Percentiles rank a stretch among this genome's conserved stretches.
phyloP scores from a whole-genome alignment of 2,329 filamentous ascomycete species.

The Xylariaceae sp. region DNA sequence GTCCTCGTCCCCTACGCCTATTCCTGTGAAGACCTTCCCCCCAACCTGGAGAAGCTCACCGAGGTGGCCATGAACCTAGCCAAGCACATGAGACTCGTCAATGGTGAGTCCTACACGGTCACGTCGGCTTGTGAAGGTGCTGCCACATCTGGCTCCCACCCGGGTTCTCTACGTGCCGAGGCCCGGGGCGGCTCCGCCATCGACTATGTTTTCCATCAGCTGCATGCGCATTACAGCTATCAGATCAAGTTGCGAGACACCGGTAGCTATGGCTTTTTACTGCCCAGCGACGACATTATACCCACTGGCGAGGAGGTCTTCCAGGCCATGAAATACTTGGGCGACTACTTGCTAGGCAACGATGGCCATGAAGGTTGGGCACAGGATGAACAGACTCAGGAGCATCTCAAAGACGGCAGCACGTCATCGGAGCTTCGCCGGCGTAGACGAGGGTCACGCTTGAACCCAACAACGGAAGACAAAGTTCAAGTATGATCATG shows the following conservation, averaged over 20 bases:
- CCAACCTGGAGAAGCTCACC: conserved; percentile 86
- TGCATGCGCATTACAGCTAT: conserved; percentile 80
- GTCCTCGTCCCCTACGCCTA: conserved; percentile 91
- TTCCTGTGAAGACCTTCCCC: conserved; percentile 73
- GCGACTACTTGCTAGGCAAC: conserved; percentile 71
- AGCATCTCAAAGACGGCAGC: conserved; percentile 14
- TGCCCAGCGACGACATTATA: conserved; percentile 82
- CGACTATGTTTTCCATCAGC: conserved; percentile 92
- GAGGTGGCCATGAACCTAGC: conserved; percentile 85
- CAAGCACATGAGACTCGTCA: conserved; percentile 82
- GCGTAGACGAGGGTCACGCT: conserved; percentile 16
- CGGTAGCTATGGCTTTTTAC: conserved; percentile 88
- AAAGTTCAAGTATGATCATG: too few relatives aligned
- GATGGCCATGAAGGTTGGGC: conserved; percentile 57
- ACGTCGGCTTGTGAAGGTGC: conserved; percentile 85
- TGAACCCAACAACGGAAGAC: too few relatives aligned
- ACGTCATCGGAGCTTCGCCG: conserved; percentile 18
- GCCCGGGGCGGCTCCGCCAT: conserved; percentile 80
- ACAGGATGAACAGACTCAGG: conserved; percentile 23
- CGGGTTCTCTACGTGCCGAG: conserved; percentile 54
- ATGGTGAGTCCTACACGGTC: conserved; percentile 72
- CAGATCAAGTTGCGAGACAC: conserved; percentile 93
- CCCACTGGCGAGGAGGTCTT: conserved; percentile 87
- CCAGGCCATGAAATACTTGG: conserved; percentile 79
- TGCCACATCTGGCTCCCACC: conserved; percentile 38